Conservation (phyloP, 305 asterid species). For the Striga hermonthica region DNA sequence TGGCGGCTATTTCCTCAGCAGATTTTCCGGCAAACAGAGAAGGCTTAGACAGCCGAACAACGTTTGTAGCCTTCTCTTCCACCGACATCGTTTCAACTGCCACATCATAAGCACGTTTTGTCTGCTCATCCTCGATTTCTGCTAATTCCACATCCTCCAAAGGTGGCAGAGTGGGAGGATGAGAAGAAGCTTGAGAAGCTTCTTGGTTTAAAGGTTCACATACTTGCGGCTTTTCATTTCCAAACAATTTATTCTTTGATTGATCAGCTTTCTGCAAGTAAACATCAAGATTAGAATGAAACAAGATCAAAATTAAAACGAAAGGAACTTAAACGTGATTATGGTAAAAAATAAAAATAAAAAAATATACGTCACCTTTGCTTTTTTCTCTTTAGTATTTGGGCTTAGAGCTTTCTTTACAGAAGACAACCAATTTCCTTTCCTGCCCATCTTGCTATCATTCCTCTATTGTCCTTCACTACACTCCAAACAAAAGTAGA, state of each 20-base stretch:
- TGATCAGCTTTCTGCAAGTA: constrained; percentile 50
- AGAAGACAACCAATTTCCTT: constrained; percentile 88
- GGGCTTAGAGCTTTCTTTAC: constrained; percentile 86
- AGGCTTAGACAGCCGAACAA: constrained; percentile 44
- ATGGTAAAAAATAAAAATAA: too few species aligned
- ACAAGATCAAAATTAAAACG: too few species aligned
- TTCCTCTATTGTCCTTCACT: constrained; percentile 41
- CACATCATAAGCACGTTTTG: constrained; percentile 64
- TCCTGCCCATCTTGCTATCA: constrained; percentile 63
- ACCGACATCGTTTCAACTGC: constrained; percentile 70
- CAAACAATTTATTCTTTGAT: constrained; percentile 44
- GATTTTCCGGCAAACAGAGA: constrained; percentile 65
- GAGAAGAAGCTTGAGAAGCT: constrained; percentile 43
- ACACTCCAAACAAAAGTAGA: constrained; percentile 3
- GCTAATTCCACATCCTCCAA: constrained; percentile 54
- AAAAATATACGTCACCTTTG: constrained; percentile 38
- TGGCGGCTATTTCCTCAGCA: constrained; percentile 77
- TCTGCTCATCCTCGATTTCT: constrained; percentile 61
- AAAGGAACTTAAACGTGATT: too few species aligned
- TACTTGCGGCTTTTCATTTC: constrained; percentile 48
- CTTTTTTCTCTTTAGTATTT: constrained; percentile 52
- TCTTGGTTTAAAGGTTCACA: constrained; percentile 44
- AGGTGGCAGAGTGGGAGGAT: constrained; percentile 48
- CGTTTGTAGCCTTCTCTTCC: constrained; percentile 78
- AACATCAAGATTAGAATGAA: not conserved